Percentiles rank a stretch among this genome's conserved stretches.
These are phyloP conservation scores for Cyberlindnera galapagoensis DNA, from an alignment of 805 yeast species.

Conservation along the genomic window DNA sequence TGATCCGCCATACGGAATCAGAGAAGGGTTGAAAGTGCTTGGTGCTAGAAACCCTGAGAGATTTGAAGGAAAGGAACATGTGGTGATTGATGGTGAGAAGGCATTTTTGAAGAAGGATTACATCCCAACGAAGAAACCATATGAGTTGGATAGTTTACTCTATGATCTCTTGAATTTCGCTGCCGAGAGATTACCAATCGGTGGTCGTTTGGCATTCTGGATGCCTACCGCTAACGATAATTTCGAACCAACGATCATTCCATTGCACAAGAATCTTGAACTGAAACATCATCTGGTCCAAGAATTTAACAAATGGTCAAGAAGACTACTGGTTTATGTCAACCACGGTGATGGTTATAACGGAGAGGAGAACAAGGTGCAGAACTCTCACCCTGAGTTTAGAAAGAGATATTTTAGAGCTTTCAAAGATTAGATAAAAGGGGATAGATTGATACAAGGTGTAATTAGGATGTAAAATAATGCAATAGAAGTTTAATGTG, in stretches of 20 bases:
- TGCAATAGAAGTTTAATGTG: too few species aligned
- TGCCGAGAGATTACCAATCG: conserved; percentile 58
- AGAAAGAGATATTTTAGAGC: conserved; percentile 23
- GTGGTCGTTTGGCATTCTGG: conserved; percentile 90
- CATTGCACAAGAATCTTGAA: conserved; percentile 70
- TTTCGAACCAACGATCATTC: conserved; percentile 59
- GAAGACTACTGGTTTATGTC: conserved; percentile 76
- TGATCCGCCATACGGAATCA: conserved; percentile 97
- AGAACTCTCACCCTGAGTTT: conserved; percentile 22
- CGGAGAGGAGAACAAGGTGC: conserved; percentile 38
- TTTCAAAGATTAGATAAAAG: too few species aligned
- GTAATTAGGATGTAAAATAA: too few species aligned
- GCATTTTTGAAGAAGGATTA: conserved; percentile 78
- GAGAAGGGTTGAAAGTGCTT: conserved; percentile 90
- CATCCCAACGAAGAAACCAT: conserved; percentile 89
- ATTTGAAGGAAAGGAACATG: conserved; percentile 65
- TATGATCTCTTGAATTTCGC: conserved; percentile 76
- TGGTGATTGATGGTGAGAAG: conserved; percentile 70
- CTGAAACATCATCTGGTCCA: conserved; percentile 74
- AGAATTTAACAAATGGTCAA: conserved; percentile 88
- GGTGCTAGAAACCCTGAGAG: conserved; percentile 72
- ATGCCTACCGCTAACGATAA: conserved; percentile 96
- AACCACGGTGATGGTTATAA: conserved; percentile 51
- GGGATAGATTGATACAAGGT: background rate
- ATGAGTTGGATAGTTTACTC: conserved; percentile 67